Evolutionary conservation across 768 basidiomycete species (phyloP), one percentile per base, ranked within the genome.

Genomic region (Gelatoporia subvermispora): DNA sequence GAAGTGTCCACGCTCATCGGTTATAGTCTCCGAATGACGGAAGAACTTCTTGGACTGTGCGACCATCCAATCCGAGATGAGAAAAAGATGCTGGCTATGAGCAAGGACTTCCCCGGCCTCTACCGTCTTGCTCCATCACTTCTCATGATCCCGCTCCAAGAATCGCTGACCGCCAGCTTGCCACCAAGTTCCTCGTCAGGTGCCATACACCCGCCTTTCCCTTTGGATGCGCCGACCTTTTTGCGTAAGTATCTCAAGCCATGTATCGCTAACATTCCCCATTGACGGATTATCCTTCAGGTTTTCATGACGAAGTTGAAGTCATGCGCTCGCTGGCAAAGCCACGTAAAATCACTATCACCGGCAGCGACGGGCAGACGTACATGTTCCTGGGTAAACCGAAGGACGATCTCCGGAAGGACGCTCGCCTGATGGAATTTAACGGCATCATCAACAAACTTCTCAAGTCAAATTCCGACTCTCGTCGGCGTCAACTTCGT

Each of bases 361-460:
- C 69, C 23, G 94, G 91, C 1, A 85, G 81, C 54, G 81, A 98
- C 60, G 93, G 93, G 1, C 79, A 84, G 49, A 71, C 69, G 10
- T 97, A 97, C 70, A 84, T 82, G 68, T 97, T 98, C 72, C 74
- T 99, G 7, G 91, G 90, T 45, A 99, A 99, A 65, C 95, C 95
- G 8, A 92, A 93, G 65, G 96, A 99, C 63, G 96, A 99, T 67
- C 74, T 99, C 25, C 79, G 96, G 35, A 99, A 99, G 71, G 96
- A 99, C 60, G 94, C 93, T 0, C 79, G 96, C 4, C 67, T 99
- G 46, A 98, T 98, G 95, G 96, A 98, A 61, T 91, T 98, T 68
- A 94, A 97, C 60, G 81, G 88, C 3, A 93, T 99, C 67, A 93
- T 99, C 68, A 98, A 97, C 68, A 97, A 95, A 63, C 69, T 98